Evolutionary conservation across 345 rosid genomes (phyloP).

Genomic region (Arabidopsis arenosa): DNA sequence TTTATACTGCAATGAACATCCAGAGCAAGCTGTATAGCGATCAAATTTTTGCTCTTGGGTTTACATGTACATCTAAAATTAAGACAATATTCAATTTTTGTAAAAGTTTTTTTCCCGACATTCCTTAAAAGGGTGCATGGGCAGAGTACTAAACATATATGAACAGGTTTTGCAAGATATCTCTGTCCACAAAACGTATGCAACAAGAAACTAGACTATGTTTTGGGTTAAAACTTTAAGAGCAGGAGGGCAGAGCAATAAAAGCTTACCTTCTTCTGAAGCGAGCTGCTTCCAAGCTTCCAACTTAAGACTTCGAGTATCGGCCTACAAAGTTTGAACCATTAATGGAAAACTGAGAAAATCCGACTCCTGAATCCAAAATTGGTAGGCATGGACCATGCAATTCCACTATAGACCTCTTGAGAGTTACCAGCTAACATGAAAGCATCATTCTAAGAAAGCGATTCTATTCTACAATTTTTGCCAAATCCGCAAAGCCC

Average conservation of each 20-base stretch:
- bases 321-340: constrained; percentile 61
- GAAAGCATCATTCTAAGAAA: constrained; percentile 6
- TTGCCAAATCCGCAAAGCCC: background rate
- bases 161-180: background rate
- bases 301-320: constrained; percentile 75
- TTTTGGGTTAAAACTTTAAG: too few species aligned
- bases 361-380: background rate
- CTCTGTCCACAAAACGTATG: background rate
- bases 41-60: too few species aligned
- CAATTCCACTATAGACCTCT: background rate
- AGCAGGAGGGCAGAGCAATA: constrained; percentile 1
- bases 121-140: constrained; percentile 27
- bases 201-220: background rate
- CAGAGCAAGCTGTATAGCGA: background rate
- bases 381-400: constrained; percentile 25
- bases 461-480: background rate
- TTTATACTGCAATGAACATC: constrained; percentile 10
- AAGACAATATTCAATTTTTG: background rate
- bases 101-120: background rate
- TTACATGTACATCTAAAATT: too few species aligned
- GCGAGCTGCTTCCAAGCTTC: constrained; percentile 96
- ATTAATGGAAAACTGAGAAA: constrained; percentile 20
- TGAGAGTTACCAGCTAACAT: background rate
- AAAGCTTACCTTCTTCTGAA: constrained; percentile 75
- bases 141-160: constrained; percentile 7